Base-by-base conservation (phyloP, 306 rosid genomes). In the Quercus engelmannii region DNA sequence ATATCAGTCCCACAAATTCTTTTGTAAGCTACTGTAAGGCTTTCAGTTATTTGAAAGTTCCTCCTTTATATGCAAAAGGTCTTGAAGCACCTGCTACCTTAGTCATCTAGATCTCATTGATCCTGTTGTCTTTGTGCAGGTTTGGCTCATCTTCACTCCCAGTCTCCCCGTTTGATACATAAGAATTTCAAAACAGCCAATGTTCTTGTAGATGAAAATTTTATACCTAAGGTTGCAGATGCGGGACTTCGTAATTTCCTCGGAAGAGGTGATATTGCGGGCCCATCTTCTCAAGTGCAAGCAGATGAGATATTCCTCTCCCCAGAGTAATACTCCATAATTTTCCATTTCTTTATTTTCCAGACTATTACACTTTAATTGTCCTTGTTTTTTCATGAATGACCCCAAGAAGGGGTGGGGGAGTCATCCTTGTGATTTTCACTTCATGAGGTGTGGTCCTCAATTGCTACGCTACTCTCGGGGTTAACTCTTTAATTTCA, bases 221-320 rank as follows among this genome's bases (percentile, higher is more conserved):
- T 89, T 84, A 86, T 82, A 68, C 83, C 98, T 76, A 94, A 92
- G 87, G 97, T 94, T 55, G 97, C 98, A n/a, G 98, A 94, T 78
- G 94, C 98, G 12, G 96, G 96, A 76, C 87, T 89, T 62, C 86
- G 83, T 26, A 88, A 94, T 80, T 91, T 94, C 83, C 81, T 94
- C 3, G 90, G 94, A 82, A 89, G 92, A 87, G 84, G 74, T 58
- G 91, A 86, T 41, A 64, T 69, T 74, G 94, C 92, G 25, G 91
- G 94, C 75, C 68, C 98, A 28, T 92, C 97, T 55, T 92, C 98
- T 76, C 93, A 85, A 88, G 90, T 79, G 77, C 58, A 75, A 70
- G 83, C 88, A 13, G 97, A 94, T 78, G 92, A 89, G 76, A 87
- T 86, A 80, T 94, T 94, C 82, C 96, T 91, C 69, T 85, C 98